These are phyloP conservation scores for Mrakia frigida DNA, from an alignment of 768 basidiomycete species.

Conservation along the genomic window DNA sequence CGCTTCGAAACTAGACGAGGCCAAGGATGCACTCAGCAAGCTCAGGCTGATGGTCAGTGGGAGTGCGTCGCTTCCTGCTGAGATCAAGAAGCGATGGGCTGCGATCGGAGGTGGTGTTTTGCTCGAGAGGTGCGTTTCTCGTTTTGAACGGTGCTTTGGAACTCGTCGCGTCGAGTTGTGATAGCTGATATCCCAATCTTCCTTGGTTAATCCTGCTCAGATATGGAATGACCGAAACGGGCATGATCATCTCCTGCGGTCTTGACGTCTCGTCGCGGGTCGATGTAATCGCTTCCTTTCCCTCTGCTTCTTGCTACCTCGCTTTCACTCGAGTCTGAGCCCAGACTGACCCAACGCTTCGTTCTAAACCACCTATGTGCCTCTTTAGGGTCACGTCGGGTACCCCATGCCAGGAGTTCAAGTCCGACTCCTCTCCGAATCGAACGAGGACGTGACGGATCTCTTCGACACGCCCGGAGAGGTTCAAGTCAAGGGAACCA, in stretches of 20 bases:
- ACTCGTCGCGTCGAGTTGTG: no score
- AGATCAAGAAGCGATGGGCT: constrained; percentile 39
- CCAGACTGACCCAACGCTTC: not conserved
- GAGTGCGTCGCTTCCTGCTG: constrained; percentile 40
- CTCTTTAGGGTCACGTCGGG: constrained; percentile 40
- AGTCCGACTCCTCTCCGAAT: constrained; percentile 37
- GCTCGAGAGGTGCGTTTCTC: constrained; percentile 35
- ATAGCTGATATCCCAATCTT: no score
- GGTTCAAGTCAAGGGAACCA: constrained; percentile 38
- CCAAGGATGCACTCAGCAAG: constrained; percentile 35
- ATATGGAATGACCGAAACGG: constrained; percentile 43
- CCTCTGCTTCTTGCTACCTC: not conserved
- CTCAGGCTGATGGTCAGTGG: constrained; percentile 40
- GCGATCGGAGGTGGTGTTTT: constrained; percentile 38
- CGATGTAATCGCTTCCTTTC: constrained; percentile 25
- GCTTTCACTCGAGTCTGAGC: no score
- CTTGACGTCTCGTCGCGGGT: constrained; percentile 35
- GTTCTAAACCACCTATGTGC: not conserved
- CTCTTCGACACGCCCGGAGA: constrained; percentile 36
- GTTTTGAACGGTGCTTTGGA: no score
- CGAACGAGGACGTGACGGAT: constrained; percentile 34
- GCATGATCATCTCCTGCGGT: constrained; percentile 37
- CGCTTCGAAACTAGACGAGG: constrained; percentile 28
- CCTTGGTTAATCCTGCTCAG: no score
- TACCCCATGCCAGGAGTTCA: constrained; percentile 37